A percentile compares a stretch with the other conserved stretches of the same genome.
These are phyloP conservation scores for Candida silvicultrix DNA, from an alignment of 805 yeast species.

Conservation along the genomic window DNA sequence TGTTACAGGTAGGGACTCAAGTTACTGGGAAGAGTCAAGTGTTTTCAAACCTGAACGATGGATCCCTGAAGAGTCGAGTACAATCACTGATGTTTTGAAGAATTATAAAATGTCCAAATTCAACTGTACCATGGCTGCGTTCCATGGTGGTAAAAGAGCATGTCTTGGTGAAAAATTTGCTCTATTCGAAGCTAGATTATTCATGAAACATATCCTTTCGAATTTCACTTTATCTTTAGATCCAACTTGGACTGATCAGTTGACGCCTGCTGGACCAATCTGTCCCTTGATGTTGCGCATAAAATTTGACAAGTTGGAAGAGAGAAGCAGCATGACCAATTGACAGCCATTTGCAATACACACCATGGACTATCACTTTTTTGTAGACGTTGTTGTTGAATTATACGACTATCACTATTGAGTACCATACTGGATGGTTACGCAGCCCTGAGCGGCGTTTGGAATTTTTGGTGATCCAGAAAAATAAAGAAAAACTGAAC, in stretches of 20 bases:
- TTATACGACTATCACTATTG: too few species aligned
- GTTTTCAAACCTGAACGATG: slow-evolving; percentile 43
- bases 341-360: too few species aligned
- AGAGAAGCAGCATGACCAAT: too few species aligned
- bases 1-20: slow-evolving; percentile 40
- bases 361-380: too few species aligned
- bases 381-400: too few species aligned
- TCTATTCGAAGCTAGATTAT: slow-evolving; percentile 35
- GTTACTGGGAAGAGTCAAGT: slow-evolving; percentile 43
- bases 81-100: slow-evolving; percentile 17
- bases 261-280: slow-evolving; percentile 57
- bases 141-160: slow-evolving; percentile 55
- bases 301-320: slow-evolving; percentile 8
- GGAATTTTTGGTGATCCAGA: neutral
- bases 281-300: slow-evolving; percentile 36
- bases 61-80: slow-evolving; percentile 28
- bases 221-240: slow-evolving; percentile 31
- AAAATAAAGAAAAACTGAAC: neutral
- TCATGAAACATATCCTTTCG: slow-evolving; percentile 30
- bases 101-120: slow-evolving; percentile 39
- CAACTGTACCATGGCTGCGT: slow-evolving; percentile 40
- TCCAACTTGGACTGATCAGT: slow-evolving; percentile 38
- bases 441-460: neutral
- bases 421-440: too few species aligned
- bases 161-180: slow-evolving; percentile 59